phyloP scores from a whole-genome alignment of 768 basidiomycete species.

The Russula foetens region DNA sequence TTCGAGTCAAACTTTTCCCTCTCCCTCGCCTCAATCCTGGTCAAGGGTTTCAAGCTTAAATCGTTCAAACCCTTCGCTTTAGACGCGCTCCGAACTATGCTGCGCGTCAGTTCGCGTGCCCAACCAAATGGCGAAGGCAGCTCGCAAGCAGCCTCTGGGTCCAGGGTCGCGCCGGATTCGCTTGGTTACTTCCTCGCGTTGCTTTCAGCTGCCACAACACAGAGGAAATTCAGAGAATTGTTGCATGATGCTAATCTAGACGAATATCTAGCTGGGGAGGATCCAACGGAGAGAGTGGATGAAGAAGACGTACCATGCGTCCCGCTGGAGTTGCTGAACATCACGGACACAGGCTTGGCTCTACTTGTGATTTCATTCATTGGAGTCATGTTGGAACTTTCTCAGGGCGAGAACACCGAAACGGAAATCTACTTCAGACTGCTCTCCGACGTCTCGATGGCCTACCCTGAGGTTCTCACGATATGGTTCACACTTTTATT shows the following conservation, averaged over 20 bases:
- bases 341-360: constrained; percentile 54
- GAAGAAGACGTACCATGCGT: constrained; percentile 41
- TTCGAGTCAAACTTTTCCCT: constrained; percentile 78
- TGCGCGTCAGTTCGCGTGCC: constrained; percentile 50
- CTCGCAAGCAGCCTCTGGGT: constrained; percentile 32
- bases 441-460: constrained; percentile 58
- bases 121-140: constrained; percentile 25
- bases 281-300: constrained; percentile 33
- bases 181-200: constrained; percentile 77
- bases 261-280: constrained; percentile 36
- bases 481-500: constrained; percentile 48
- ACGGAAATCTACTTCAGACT: constrained; percentile 72
- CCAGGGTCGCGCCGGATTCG: constrained; percentile 47
- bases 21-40: constrained; percentile 71
- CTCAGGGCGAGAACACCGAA: constrained; percentile 75
- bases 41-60: constrained; percentile 76
- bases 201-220: constrained; percentile 57
- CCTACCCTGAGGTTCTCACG: constrained; percentile 64
- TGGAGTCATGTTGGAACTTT: constrained; percentile 63
- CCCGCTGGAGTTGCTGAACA: constrained; percentile 49
- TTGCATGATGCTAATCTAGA: constrained; percentile 56
- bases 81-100: constrained; percentile 50
- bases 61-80: constrained; percentile 55
- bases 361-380: constrained; percentile 69
- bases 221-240: constrained; percentile 47